phyloP scores from a whole-genome alignment of 345 rosid species.

The Hypericum androsaemum region DNA sequence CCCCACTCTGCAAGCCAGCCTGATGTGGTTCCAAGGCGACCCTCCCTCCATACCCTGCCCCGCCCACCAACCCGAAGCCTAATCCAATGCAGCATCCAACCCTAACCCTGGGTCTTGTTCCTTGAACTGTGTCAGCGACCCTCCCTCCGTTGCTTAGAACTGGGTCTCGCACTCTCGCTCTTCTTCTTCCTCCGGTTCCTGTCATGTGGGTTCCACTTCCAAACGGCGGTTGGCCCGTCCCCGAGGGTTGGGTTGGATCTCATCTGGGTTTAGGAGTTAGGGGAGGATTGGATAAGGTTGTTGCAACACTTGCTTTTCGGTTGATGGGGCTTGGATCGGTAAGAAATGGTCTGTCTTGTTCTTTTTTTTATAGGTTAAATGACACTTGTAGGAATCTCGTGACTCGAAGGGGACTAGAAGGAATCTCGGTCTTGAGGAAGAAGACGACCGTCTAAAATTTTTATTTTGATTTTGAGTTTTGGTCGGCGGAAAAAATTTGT shows the following conservation, averaged over 20 bases:
- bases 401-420: too few relatives aligned
- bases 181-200: constrained; percentile 7
- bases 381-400: too few relatives aligned
- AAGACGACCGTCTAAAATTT: too few relatives aligned
- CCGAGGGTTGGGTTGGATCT: constrained; percentile 13
- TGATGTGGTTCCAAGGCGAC: constrained; percentile 30
- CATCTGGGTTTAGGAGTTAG: constrained; percentile 16
- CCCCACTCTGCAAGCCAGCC: constrained; percentile 37
- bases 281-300: background rate
- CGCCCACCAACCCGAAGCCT: constrained; percentile 44
- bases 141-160: constrained; percentile 24
- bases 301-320: too few relatives aligned
- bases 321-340: too few relatives aligned
- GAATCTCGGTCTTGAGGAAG: too few relatives aligned
- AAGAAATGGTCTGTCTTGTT: too few relatives aligned
- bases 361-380: too few relatives aligned
- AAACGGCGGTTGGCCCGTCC: constrained; percentile 11
- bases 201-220: constrained; percentile 21
- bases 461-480: too few relatives aligned
- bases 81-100: constrained; percentile 42
- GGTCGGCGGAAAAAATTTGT: too few relatives aligned
- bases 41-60: constrained; percentile 35
- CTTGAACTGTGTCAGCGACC: constrained; percentile 22
- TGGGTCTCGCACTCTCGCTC: constrained; percentile 9
- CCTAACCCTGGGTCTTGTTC: constrained; percentile 45